Conservation (phyloP, 176 grass and related monocot genomes). For the Avena sativa region DNA sequence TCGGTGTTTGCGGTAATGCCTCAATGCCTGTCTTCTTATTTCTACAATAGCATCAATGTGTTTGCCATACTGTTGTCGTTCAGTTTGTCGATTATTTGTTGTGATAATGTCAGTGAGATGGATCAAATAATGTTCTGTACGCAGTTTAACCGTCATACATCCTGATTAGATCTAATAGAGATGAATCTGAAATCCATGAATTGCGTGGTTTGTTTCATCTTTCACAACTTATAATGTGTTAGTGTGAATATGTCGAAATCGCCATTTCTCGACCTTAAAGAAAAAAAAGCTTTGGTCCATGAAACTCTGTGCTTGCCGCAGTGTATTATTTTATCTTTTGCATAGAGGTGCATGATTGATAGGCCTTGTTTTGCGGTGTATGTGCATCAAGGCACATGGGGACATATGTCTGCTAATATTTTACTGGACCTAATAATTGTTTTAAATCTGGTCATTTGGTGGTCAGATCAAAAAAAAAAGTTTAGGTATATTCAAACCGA, state of each 20-base stretch:
- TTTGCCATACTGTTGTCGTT: not conserved
- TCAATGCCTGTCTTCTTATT: constrained; percentile 38
- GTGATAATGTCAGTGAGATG: not conserved
- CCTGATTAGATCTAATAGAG: constrained; percentile 44
- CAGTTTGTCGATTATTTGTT: constrained; percentile 9
- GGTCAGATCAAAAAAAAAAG: constrained; percentile 37
- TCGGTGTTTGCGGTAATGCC: constrained; percentile 83
- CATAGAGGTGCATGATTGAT: constrained; percentile 44
- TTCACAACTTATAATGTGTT: constrained; percentile 2
- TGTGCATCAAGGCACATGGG: constrained; percentile 55
- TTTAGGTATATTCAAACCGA: constrained; percentile 47
- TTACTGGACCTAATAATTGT: constrained; percentile 41
- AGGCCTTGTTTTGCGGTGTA: constrained; percentile 40
- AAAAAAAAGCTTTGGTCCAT: not conserved
- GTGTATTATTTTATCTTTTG: constrained; percentile 41
- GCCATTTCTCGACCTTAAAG: constrained; percentile 4
- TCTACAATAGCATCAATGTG: not conserved
- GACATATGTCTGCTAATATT: constrained; percentile 56
- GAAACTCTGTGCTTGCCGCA: constrained; percentile 12
- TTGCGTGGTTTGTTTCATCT: not conserved
- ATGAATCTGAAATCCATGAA: not conserved
- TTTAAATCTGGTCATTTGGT: constrained; percentile 40
- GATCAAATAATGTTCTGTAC: constrained; percentile 15
- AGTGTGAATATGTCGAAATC: not conserved
- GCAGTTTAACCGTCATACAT: not conserved